Conservation (phyloP, 176 grass and related monocot species). For the Tuctoria greenei region DNA sequence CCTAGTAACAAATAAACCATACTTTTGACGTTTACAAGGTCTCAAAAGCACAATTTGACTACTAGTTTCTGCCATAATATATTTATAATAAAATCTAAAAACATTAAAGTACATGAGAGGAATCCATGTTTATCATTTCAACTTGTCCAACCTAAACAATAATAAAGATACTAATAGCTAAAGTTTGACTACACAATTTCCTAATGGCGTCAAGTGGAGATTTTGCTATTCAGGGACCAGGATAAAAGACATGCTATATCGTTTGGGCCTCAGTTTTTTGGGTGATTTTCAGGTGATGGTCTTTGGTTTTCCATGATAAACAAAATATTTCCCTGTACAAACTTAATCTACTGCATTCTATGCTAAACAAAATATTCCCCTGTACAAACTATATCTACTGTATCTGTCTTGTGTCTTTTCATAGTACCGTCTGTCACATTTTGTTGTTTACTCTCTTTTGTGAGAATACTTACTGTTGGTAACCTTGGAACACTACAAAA, state of each 20-base stretch:
- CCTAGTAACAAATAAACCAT: neutral
- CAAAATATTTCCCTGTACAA: too few relatives aligned
- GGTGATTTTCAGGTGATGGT: neutral
- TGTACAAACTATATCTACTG: neutral
- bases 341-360: neutral
- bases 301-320: neutral
- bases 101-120: neutral
- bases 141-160: neutral
- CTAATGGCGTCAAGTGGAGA: neutral
- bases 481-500: neutral
- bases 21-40: neutral
- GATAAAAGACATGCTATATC: neutral
- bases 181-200: neutral
- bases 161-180: neutral
- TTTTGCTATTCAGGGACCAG: neutral
- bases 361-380: too few relatives aligned
- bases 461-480: conserved; percentile 16
- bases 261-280: too few relatives aligned
- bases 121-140: neutral
- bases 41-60: neutral
- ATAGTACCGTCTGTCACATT: neutral
- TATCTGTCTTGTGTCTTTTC: conserved; percentile 5
- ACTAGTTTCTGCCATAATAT: neutral
- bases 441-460: conserved; percentile 13
- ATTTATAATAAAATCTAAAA: neutral